Conservation (phyloP, 225 moss, liverwort and hornwort genomes). For the Pleurozium schreberi region DNA sequence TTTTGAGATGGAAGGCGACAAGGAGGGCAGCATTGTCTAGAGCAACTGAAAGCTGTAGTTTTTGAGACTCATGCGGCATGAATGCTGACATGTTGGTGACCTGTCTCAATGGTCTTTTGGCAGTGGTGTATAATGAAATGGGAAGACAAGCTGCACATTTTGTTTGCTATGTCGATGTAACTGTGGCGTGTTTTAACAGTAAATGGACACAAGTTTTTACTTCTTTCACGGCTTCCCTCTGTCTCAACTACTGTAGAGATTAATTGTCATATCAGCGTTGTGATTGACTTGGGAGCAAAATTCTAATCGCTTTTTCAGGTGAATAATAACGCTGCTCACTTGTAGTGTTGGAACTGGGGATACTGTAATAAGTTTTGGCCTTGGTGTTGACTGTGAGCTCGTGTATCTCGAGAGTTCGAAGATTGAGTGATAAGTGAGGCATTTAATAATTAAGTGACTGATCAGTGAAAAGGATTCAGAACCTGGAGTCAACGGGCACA, state of each 20-base stretch:
- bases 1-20: not conserved
- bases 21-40: not conserved
- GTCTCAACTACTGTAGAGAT: not conserved
- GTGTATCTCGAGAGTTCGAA: not conserved
- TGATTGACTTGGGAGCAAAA: not conserved
- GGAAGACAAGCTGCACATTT: not conserved
- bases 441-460: not conserved
- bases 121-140: not conserved
- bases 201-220: not conserved
- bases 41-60: not conserved
- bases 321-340: not conserved
- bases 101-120: not conserved
- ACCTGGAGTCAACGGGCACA: not conserved
- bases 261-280: not conserved
- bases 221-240: not conserved
- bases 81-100: not conserved
- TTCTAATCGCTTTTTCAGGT: not conserved
- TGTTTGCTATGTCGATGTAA: not conserved
- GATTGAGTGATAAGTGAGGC: not conserved
- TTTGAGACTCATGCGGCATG: not conserved
- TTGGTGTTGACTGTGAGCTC: not conserved
- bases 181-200: not conserved
- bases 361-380: not conserved
- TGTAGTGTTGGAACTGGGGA: not conserved
- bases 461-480: not conserved